Percentiles rank a stretch among this genome's conserved stretches.
Evolutionary conservation across 73 alveolate species (phyloP).

Genomic region (Stentor roeselii): DNA sequence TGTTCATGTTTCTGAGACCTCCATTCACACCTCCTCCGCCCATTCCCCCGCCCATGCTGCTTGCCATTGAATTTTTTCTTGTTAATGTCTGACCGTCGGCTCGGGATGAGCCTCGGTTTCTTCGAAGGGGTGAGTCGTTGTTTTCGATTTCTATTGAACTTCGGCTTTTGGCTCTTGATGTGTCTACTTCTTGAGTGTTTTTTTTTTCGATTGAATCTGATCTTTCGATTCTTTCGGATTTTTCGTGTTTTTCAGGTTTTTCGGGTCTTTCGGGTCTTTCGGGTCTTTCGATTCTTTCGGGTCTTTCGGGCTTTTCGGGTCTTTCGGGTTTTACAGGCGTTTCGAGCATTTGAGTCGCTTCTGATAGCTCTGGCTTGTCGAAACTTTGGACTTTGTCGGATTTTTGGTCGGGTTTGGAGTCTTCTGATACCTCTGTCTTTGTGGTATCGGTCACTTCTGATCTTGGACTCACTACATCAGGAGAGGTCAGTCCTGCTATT

Average conservation of each 20-base stretch:
- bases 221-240: neutral
- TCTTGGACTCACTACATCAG: neutral
- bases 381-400: too few species aligned
- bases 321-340: too few species aligned
- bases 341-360: too few species aligned
- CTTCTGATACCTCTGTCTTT: neutral
- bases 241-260: too few species aligned
- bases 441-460: neutral
- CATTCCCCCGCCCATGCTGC: neutral
- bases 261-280: too few species aligned
- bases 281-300: too few species aligned
- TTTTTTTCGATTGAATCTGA: neutral
- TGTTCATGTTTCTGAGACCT: neutral
- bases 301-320: too few species aligned
- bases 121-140: neutral
- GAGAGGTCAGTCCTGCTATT: neutral
- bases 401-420: neutral
- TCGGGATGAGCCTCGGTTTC: slow-evolving; percentile 4
- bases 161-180: neutral
- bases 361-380: too few species aligned
- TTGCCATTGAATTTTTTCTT: neutral
- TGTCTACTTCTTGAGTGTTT: neutral
- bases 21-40: slow-evolving; percentile 15
- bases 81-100: neutral
- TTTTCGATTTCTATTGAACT: slow-evolving; percentile 11